phyloP scores from a whole-genome alignment of 371 early-diverging fungal genomes.

The Conidiobolus incongruus region DNA sequence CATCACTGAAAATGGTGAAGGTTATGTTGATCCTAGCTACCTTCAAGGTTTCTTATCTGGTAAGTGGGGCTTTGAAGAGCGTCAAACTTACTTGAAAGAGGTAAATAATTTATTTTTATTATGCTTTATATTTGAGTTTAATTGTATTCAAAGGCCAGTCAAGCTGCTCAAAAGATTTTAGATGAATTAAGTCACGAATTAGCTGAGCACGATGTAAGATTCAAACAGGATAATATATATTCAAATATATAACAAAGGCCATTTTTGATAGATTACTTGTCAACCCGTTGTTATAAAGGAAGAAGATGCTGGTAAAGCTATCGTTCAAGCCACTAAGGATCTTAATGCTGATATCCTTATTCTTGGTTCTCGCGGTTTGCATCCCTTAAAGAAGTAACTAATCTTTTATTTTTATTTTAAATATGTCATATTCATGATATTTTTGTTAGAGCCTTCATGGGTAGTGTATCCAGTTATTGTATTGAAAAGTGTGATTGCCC shows the following conservation, averaged over 20 bases:
- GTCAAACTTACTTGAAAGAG: background rate
- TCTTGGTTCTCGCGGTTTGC: conserved; percentile 5
- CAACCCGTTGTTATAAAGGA: background rate
- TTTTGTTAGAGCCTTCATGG: conserved; percentile 4
- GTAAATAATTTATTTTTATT: no score
- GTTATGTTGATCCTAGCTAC: background rate
- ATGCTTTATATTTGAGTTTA: no score
- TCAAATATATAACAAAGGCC: no score
- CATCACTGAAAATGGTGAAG: conserved; percentile 3
- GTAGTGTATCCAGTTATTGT: conserved; percentile 8
- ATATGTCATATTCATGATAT: no score
- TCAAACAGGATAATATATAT: no score
- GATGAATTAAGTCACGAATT: background rate
- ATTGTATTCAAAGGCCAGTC: no score
- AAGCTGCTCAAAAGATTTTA: background rate
- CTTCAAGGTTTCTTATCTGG: background rate
- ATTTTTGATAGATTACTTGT: no score
- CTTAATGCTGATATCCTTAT: conserved; percentile 4
- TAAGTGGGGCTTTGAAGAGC: background rate
- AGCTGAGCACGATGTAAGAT: background rate
- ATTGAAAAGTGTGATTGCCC: conserved; percentile 5
- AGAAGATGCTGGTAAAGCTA: conserved; percentile 4
- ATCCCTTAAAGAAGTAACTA: background rate
- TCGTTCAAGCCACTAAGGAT: conserved; percentile 3
- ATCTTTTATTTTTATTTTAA: no score